Evolutionary conservation across 2,329 filamentous ascomycete species (phyloP), one percentile per base, ranked within the genome.

Genomic region (Colletotrichum destructivum): DNA sequence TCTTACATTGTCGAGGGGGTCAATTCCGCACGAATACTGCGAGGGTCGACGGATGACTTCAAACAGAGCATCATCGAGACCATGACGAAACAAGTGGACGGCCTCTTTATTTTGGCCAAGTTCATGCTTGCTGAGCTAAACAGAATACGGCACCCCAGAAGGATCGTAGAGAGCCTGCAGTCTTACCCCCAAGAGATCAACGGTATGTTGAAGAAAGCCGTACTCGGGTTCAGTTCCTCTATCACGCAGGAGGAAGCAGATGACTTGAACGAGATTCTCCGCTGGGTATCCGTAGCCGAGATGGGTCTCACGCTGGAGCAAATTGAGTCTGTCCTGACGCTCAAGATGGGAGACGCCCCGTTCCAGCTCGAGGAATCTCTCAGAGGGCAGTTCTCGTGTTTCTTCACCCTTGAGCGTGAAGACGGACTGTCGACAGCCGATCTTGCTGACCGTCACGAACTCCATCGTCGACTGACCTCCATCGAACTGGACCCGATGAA

Each of bases 61-160:
- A 77, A 81, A 69, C 73, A 80, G 16, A 79, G 82, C 42, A 80
- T 87, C 4, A 78, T 84, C 2, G 75, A 81, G 3, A 81, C 79
- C 9, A 80, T 87, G 75, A 79, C 79, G 4, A 79, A 79, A 7
- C 82, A 83, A 23, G 85, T 84, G 1, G 82, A 85, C 23, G 85
- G 85, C 0, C 80, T 87, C 21, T 87, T 87, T 73, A 84, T 87
- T 23, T 80, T 86, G 56, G 85, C 85, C 57, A 84, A 86, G 66
- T 83, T 87, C 55, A 87, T 87, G 85, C 67, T 89, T 3, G 83
- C 83, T 6, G 87, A 89, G 60, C 78, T 87, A 3, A 82, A 80
- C 26, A 82, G 83, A 42, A 82, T 86, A 67, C 79, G 81, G 3
- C 85, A 86, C 54, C 83, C 84, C 0, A 79, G 82, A 8, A 84